Evolutionary conservation across 129 eudicot species (phyloP).

Genomic region (Chrysanthemum lavandulifolium): DNA sequence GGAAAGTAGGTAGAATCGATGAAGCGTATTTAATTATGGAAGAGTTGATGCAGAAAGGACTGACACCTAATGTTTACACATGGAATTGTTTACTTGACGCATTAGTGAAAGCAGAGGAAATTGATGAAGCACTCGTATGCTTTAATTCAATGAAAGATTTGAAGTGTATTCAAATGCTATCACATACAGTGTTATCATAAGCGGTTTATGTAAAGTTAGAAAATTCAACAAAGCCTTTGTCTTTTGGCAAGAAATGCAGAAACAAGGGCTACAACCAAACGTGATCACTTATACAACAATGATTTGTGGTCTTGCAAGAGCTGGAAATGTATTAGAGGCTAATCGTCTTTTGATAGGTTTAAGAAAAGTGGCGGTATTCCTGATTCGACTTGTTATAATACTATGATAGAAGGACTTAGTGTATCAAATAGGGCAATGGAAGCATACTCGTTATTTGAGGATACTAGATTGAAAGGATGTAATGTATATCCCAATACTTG

Average conservation of each 20-base stretch:
- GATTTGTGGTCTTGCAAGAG: constrained; percentile 94
- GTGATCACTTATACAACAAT: constrained; percentile 76
- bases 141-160: constrained; percentile 85
- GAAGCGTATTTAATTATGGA: constrained; percentile 95
- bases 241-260: constrained; percentile 96
- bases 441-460: constrained; percentile 75
- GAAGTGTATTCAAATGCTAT: constrained; percentile 52
- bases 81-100: constrained; percentile 97
- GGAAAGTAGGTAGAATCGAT: constrained; percentile 92
- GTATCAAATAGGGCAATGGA: constrained; percentile 69
- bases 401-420: constrained; percentile 88
- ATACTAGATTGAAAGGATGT: constrained; percentile 73
- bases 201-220: constrained; percentile 76
- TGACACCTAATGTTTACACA: constrained; percentile 73
- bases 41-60: constrained; percentile 82
- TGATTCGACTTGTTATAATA: constrained; percentile 84
- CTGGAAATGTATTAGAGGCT: constrained; percentile 77
- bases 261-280: constrained; percentile 78
- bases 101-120: constrained; percentile 81
- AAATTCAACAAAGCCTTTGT: constrained; percentile 94
- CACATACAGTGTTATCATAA: constrained; percentile 73
- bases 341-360: constrained; percentile 65
- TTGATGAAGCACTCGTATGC: constrained; percentile 93
- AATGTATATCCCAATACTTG: constrained; percentile 73
- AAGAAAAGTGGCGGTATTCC: constrained; percentile 74